These are phyloP conservation scores for Hypoxylon perforatum DNA, from an alignment of 495 filamentous ascomycete species.

Conservation along the genomic window DNA sequence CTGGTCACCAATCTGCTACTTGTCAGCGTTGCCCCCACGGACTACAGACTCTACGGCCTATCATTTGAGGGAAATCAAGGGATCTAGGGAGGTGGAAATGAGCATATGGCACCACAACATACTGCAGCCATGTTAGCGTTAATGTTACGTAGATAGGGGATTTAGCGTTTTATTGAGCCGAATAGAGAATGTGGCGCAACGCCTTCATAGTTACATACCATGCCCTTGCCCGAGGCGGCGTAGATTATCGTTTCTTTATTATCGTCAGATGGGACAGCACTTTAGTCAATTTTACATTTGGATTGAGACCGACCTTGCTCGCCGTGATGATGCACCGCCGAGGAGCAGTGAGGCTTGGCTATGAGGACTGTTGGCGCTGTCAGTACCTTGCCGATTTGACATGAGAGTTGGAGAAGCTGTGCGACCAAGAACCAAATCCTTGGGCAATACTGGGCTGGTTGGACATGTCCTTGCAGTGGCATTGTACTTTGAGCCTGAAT, in stretches of 20 bases:
- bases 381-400: conserved; percentile 24
- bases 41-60: background rate
- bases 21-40: conserved; percentile 25
- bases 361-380: conserved; percentile 52
- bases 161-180: background rate
- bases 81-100: background rate
- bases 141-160: background rate
- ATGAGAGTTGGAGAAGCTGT: conserved; percentile 14
- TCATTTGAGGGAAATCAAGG: conserved; percentile 2
- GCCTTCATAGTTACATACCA: conserved; percentile 36
- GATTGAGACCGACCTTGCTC: conserved; percentile 56
- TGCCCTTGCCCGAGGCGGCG: conserved; percentile 53
- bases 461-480: conserved; percentile 15
- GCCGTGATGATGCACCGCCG: conserved; percentile 58
- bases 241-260: conserved; percentile 59
- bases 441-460: conserved; percentile 1
- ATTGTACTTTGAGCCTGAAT: conserved; percentile 10
- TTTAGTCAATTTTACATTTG: background rate
- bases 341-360: conserved; percentile 53
- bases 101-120: conserved; percentile 15
- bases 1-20: conserved; percentile 48
- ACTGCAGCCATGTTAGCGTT: conserved; percentile 25
- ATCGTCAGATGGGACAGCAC: conserved; percentile 16
- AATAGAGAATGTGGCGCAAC: background rate
- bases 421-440: conserved; percentile 10